phyloP scores from a whole-genome alignment of 2,329 filamentous ascomycete species.

The Epichloe festucae region DNA sequence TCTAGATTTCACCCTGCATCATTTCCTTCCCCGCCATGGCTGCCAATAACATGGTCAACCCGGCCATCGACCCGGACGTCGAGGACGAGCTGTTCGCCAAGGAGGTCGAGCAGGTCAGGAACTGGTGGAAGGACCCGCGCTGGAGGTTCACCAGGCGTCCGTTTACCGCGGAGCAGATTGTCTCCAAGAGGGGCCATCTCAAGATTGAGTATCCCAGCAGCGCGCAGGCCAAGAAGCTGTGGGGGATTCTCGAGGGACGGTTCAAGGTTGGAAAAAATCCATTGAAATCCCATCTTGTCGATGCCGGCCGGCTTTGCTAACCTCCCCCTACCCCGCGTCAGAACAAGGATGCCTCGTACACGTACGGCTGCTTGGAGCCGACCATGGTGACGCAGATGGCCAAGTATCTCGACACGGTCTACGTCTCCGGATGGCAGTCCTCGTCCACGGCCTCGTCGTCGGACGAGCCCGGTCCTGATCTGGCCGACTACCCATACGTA shows the following conservation, averaged over 20 bases:
- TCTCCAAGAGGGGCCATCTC: slow-evolving; percentile 77
- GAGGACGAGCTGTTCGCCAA: slow-evolving; percentile 60
- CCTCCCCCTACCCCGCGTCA: fast-evolving
- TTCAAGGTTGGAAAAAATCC: slow-evolving; percentile 49
- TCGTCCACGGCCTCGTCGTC: slow-evolving; percentile 91
- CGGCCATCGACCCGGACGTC: slow-evolving; percentile 39
- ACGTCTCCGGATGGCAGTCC: slow-evolving; percentile 97
- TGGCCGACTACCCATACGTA: slow-evolving; percentile 93
- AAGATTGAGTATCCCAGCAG: slow-evolving; percentile 90
- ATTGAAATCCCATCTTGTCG: too few relatives aligned
- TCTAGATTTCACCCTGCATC: too few relatives aligned
- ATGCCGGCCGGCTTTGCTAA: too few relatives aligned
- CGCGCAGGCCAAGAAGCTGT: slow-evolving; percentile 82
- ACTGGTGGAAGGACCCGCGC: slow-evolving; percentile 87
- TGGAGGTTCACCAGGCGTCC: slow-evolving; percentile 89
- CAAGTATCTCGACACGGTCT: slow-evolving; percentile 95
- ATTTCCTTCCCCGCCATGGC: slow-evolving; percentile 31
- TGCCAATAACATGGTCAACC: slow-evolving; percentile 48
- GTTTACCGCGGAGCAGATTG: slow-evolving; percentile 94
- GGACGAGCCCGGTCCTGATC: slow-evolving; percentile 92
- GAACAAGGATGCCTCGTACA: slow-evolving; percentile 69
- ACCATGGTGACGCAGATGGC: slow-evolving; percentile 99
- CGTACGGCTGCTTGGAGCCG: slow-evolving; percentile 92
- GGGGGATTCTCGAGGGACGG: slow-evolving; percentile 72
- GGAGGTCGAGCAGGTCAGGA: slow-evolving; percentile 78